phyloP scores from a whole-genome alignment of 164 flowering plant species.

The Buxus sempervirens region DNA sequence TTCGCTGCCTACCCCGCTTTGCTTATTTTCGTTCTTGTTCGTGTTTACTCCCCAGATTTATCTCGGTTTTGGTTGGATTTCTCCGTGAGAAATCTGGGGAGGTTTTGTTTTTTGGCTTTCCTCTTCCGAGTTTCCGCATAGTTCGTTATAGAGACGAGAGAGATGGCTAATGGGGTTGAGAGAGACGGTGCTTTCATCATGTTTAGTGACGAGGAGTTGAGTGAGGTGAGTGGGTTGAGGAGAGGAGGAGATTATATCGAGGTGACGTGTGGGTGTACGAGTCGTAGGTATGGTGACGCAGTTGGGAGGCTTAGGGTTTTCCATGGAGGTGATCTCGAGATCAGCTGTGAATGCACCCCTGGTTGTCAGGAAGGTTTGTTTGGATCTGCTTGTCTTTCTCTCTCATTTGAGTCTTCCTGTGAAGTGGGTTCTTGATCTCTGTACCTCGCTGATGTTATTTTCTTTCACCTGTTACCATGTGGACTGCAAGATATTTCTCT shows the following conservation, averaged over 20 bases:
- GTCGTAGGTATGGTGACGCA: constrained; percentile 82
- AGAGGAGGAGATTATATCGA: constrained; percentile 52
- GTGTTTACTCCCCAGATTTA: neutral
- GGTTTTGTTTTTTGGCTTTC: neutral
- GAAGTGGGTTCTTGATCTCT: constrained; percentile 12
- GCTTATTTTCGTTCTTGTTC: neutral
- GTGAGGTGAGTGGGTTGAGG: constrained; percentile 68
- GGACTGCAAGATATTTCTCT: neutral
- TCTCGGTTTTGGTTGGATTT: constrained; percentile 16
- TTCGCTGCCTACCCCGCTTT: no score
- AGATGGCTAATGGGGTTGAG: constrained; percentile 39
- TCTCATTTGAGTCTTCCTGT: constrained; percentile 7
- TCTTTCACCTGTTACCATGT: constrained; percentile 12
- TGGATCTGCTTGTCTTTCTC: neutral
- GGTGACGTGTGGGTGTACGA: constrained; percentile 87
- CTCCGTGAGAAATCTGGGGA: constrained; percentile 6
- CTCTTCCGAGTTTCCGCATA: neutral
- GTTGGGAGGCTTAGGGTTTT: constrained; percentile 89
- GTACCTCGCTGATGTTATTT: constrained; percentile 18
- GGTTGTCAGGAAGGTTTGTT: constrained; percentile 55
- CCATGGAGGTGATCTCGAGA: constrained; percentile 60
- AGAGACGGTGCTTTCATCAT: constrained; percentile 35
- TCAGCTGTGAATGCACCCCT: constrained; percentile 83
- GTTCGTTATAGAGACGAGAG: neutral
- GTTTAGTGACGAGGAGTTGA: constrained; percentile 72